These are phyloP conservation scores for Fusarium subtropicale DNA, from an alignment of 2,329 filamentous ascomycete genomes.

Conservation along the genomic window DNA sequence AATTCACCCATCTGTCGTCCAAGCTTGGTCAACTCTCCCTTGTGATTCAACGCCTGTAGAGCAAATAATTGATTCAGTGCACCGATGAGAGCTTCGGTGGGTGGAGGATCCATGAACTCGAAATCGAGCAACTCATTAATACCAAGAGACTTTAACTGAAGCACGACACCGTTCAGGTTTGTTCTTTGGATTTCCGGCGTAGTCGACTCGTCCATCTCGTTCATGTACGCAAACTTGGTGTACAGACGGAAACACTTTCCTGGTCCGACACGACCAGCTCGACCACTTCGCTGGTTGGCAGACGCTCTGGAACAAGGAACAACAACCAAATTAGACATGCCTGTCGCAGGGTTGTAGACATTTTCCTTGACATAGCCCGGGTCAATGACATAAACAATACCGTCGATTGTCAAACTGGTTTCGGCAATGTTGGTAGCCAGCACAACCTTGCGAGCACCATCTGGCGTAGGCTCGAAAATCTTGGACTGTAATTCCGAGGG, in stretches of 20 bases:
- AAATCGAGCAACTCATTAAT: constrained; percentile 95
- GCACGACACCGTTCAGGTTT: constrained; percentile 84
- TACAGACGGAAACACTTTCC: constrained; percentile 95
- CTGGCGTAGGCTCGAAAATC: constrained; percentile 93
- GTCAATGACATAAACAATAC: constrained; percentile 96
- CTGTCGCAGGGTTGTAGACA: constrained; percentile 88
- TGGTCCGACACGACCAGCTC: constrained; percentile 90
- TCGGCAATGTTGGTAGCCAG: constrained; percentile 97
- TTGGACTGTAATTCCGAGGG: constrained; percentile 91
- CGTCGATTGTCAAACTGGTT: constrained; percentile 94
- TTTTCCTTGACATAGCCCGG: constrained; percentile 97
- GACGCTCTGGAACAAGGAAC: constrained; percentile 92
- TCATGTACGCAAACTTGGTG: constrained; percentile 93
- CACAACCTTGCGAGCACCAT: constrained; percentile 88
- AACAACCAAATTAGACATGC: constrained; percentile 91
- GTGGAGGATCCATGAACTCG: constrained; percentile 95
- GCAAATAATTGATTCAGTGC: constrained; percentile 93
- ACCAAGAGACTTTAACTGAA: constrained; percentile 88
- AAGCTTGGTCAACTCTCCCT: constrained; percentile 88
- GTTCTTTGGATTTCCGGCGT: constrained; percentile 94
- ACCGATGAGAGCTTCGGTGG: constrained; percentile 87
- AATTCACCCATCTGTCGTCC: constrained; percentile 97
- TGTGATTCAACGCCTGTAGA: constrained; percentile 87
- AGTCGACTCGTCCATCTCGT: constrained; percentile 92
- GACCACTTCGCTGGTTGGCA: constrained; percentile 91